phyloP scores from a whole-genome alignment of 2,329 filamentous ascomycete species.

The Fusarium domesticum region DNA sequence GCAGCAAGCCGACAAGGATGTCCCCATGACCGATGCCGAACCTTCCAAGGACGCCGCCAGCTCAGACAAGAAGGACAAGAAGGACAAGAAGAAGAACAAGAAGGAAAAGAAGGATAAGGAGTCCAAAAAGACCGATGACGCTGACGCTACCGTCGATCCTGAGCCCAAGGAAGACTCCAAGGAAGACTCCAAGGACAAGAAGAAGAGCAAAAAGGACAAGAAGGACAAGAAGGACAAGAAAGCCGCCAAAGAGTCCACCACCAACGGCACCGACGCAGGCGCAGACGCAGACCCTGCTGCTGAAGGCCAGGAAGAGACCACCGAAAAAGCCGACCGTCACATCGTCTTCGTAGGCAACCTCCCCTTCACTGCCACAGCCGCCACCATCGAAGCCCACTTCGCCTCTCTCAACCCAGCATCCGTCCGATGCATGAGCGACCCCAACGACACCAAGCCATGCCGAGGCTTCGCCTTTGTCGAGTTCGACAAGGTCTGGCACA shows the following conservation, averaged over 20 bases:
- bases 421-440: conserved; percentile 68
- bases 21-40: conserved; percentile 26
- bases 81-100: conserved; percentile 30
- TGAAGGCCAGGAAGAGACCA: conserved; percentile 9
- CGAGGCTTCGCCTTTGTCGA: conserved; percentile 86
- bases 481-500: conserved; percentile 79
- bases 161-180: conserved; percentile 24
- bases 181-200: conserved; percentile 30
- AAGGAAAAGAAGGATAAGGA: conserved; percentile 30
- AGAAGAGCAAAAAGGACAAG: conserved; percentile 33
- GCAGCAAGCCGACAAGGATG: conserved; percentile 20
- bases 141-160: conserved; percentile 17
- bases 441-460: conserved; percentile 56
- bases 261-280: conserved; percentile 8
- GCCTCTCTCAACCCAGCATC: conserved; percentile 54
- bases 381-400: conserved; percentile 72
- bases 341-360: conserved; percentile 66
- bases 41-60: conserved; percentile 25
- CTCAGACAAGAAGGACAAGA: conserved; percentile 28
- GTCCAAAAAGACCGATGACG: conserved; percentile 7
- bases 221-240: conserved; percentile 33
- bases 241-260: conserved; percentile 14
- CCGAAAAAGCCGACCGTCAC: conserved; percentile 29
- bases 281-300: conserved; percentile 2
- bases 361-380: conserved; percentile 74